These are phyloP conservation scores for Talaromyces sp. DNA, from an alignment of 2,329 filamentous ascomycete species.

Conservation along the genomic window DNA sequence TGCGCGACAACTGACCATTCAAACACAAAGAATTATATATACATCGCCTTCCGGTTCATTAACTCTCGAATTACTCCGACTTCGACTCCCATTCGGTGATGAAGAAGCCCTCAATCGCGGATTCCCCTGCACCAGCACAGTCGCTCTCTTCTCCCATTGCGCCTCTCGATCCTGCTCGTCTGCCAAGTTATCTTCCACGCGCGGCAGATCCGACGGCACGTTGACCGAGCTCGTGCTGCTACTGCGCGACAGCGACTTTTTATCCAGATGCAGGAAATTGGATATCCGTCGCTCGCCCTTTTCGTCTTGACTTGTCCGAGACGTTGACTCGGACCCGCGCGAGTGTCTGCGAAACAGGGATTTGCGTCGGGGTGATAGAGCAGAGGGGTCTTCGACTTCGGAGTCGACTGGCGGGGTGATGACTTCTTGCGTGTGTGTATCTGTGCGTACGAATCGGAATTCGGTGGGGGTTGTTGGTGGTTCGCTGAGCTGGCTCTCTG, in stretches of 20 bases:
- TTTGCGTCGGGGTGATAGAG: constrained; percentile 27
- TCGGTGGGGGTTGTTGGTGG: constrained; percentile 37
- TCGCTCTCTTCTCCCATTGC: constrained; percentile 89
- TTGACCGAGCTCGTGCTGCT: constrained; percentile 51
- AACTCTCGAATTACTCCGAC: constrained; percentile 26
- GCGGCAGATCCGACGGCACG: constrained; percentile 74
- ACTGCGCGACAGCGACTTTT: constrained; percentile 14
- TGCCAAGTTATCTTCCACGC: constrained; percentile 53
- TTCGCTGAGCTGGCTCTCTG: constrained; percentile 8
- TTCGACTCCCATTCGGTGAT: constrained; percentile 32
- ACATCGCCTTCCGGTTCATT: constrained; percentile 33
- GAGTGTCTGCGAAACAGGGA: constrained; percentile 28
- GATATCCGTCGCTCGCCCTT: constrained; percentile 28
- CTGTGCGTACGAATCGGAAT: constrained; percentile 79
- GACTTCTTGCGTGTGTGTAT: constrained; percentile 72
- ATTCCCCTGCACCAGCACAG: constrained; percentile 66
- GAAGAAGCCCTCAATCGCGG: constrained; percentile 37
- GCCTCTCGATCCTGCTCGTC: constrained; percentile 57
- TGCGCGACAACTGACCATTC: background rate
- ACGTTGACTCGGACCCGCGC: constrained; percentile 14
- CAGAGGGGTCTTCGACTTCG: constrained; percentile 10
- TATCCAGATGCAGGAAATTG: constrained; percentile 29
- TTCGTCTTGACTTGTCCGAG: constrained; percentile 2
- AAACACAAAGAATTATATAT: constrained; percentile 16
- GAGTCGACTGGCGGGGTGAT: constrained; percentile 61